phyloP scores from a whole-genome alignment of 1,139 yeast genomes.

The Suhomyces bolitotheri region DNA sequence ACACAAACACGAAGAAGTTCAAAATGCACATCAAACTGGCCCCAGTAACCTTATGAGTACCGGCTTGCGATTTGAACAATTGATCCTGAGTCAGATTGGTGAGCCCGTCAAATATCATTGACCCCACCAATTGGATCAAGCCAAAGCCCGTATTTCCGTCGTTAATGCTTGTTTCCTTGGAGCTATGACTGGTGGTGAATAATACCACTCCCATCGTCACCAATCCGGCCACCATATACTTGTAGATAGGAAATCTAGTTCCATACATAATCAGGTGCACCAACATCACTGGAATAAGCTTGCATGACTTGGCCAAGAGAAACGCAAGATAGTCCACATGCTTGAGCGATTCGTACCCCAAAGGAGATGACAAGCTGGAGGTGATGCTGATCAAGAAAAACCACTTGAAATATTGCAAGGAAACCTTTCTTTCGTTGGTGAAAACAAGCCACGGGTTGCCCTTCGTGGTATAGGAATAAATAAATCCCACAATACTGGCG shows the following conservation, averaged over 20 bases:
- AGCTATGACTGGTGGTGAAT: conserved; percentile 59
- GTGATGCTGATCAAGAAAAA: conserved; percentile 70
- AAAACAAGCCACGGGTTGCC: conserved; percentile 33
- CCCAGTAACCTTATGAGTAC: conserved; percentile 48
- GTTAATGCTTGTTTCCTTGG: conserved; percentile 26
- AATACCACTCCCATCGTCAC: conserved; percentile 82
- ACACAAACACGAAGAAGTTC: conserved; percentile 55
- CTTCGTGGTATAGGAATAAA: conserved; percentile 46
- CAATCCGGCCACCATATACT: conserved; percentile 70
- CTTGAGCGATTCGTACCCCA: conserved; percentile 70
- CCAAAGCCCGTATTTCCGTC: conserved; percentile 57
- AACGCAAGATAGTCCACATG: conserved; percentile 87
- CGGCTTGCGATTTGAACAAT: conserved; percentile 48
- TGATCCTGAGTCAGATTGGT: conserved; percentile 94
- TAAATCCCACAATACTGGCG: conserved; percentile 68
- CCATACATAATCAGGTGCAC: conserved; percentile 76
- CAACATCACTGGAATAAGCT: conserved; percentile 86
- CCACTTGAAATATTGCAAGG: conserved; percentile 31
- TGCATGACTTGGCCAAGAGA: conserved; percentile 88
- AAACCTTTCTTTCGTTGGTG: conserved; percentile 23
- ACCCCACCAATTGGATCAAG: conserved; percentile 53
- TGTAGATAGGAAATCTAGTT: conserved; percentile 70
- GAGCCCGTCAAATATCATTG: conserved; percentile 83
- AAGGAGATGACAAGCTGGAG: conserved; percentile 79
- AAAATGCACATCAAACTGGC: conserved; percentile 85